phyloP scores from a whole-genome alignment of 2,329 filamentous ascomycete genomes.

The Phialophora tarda region DNA sequence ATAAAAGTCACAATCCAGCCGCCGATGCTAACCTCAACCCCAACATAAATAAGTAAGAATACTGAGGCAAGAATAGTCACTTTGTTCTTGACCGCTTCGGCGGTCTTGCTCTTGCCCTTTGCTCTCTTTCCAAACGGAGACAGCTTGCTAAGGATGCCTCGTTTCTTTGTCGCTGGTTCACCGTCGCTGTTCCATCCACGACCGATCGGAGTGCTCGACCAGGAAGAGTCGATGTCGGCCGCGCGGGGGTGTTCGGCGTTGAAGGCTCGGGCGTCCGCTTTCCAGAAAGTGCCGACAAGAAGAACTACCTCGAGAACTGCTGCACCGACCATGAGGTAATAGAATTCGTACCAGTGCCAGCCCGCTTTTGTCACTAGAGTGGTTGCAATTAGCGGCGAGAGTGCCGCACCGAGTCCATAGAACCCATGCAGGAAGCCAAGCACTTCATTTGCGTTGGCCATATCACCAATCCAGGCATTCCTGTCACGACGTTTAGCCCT shows the following conservation, averaged over 20 bases:
- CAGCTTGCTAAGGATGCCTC: constrained; percentile 52
- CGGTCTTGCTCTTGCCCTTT: constrained; percentile 64
- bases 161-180: constrained; percentile 69
- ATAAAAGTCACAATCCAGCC: constrained; percentile 84
- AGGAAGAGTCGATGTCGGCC: constrained; percentile 52
- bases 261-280: constrained; percentile 34
- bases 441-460: constrained; percentile 73
- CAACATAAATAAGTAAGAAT: constrained; percentile 80
- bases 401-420: constrained; percentile 74
- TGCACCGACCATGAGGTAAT: constrained; percentile 68
- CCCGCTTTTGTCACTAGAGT: constrained; percentile 57
- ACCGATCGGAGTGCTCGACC: constrained; percentile 53
- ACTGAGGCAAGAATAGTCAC: constrained; percentile 73
- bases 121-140: constrained; percentile 72
- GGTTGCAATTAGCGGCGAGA: constrained; percentile 71
- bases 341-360: constrained; percentile 71
- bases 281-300: constrained; percentile 59
- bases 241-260: constrained; percentile 27
- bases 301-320: constrained; percentile 31
- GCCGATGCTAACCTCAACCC: constrained; percentile 71
- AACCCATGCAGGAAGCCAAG: constrained; percentile 74
- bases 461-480: constrained; percentile 71
- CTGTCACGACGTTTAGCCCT: constrained; percentile 46
- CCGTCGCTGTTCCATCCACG: constrained; percentile 61
- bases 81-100: constrained; percentile 43